These are phyloP conservation scores for Fusarium tupiense DNA, from an alignment of 2,329 filamentous ascomycete species.

Conservation along the genomic window DNA sequence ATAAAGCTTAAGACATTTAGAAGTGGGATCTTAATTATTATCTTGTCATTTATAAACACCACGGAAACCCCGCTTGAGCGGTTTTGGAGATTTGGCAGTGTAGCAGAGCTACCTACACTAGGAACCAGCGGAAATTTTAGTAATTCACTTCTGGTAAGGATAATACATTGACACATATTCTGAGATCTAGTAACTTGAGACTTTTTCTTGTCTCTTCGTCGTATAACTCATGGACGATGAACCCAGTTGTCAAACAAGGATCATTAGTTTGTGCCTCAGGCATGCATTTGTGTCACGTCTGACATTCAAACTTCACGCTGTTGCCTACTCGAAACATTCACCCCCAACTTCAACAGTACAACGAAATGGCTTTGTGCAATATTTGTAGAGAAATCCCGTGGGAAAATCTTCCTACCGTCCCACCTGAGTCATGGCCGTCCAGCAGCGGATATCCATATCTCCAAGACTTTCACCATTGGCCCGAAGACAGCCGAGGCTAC, in stretches of 20 bases:
- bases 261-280: not conserved
- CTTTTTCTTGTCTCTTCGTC: fast-evolving
- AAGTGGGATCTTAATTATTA: not conserved
- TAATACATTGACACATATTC: fast-evolving
- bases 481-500: not conserved
- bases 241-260: fast-evolving
- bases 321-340: not conserved
- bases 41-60: fast-evolving
- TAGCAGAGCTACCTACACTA: too few species aligned
- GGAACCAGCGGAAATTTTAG: fast-evolving
- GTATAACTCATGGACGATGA: fast-evolving
- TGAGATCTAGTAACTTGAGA: fast-evolving
- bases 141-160: not conserved
- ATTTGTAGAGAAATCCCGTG: not conserved
- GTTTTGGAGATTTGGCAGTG: too few species aligned
- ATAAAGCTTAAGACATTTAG: fast-evolving
- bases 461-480: not conserved
- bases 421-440: fast-evolving
- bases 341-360: not conserved
- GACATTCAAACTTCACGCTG: not conserved
- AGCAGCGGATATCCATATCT: not conserved
- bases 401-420: not conserved
- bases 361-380: not conserved
- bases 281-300: not conserved
- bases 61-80: not conserved